Conservation (phyloP, 1,284 basidiomycete species). For the Volvariella volvacea region DNA sequence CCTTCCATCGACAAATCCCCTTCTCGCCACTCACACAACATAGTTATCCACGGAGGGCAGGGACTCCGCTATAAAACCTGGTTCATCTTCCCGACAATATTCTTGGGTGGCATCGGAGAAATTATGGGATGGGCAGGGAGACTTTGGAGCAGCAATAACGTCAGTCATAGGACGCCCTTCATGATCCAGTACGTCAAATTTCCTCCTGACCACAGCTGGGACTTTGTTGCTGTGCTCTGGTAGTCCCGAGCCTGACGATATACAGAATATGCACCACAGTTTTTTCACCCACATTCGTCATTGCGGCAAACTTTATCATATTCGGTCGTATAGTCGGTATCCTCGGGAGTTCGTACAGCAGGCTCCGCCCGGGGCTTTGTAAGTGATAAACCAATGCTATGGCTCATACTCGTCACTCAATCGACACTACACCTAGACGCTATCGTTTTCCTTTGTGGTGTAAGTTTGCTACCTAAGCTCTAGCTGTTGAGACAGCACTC, state of each 20-base stretch:
- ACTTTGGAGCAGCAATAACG: slow-evolving; percentile 25
- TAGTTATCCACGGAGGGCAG: slow-evolving; percentile 37
- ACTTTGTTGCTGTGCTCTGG: not conserved
- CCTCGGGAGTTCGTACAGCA: slow-evolving; percentile 39
- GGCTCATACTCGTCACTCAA: too few species aligned
- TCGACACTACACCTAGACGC: slow-evolving; percentile 39
- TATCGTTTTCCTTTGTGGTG: slow-evolving; percentile 37
- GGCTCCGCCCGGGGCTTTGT: slow-evolving; percentile 34
- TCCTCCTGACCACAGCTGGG: not conserved
- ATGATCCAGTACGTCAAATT: slow-evolving; percentile 15
- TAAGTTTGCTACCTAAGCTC: slow-evolving; percentile 21
- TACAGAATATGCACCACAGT: slow-evolving; percentile 22
- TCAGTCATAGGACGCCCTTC: slow-evolving; percentile 10
- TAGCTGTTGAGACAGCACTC: too few species aligned
- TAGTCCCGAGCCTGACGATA: not conserved
- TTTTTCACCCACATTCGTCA: slow-evolving; percentile 42
- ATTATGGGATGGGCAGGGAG: slow-evolving; percentile 39
- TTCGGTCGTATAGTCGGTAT: slow-evolving; percentile 35
- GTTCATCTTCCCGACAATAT: slow-evolving; percentile 46
- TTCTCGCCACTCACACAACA: not conserved
- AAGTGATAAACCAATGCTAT: too few species aligned
- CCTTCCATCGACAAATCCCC: too few species aligned
- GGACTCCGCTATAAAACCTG: slow-evolving; percentile 38
- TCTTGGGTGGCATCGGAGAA: slow-evolving; percentile 43
- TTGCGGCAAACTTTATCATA: slow-evolving; percentile 47